These are phyloP conservation scores for Penicillium crustosum DNA, from an alignment of 2,329 filamentous ascomycete species.

Conservation along the genomic window DNA sequence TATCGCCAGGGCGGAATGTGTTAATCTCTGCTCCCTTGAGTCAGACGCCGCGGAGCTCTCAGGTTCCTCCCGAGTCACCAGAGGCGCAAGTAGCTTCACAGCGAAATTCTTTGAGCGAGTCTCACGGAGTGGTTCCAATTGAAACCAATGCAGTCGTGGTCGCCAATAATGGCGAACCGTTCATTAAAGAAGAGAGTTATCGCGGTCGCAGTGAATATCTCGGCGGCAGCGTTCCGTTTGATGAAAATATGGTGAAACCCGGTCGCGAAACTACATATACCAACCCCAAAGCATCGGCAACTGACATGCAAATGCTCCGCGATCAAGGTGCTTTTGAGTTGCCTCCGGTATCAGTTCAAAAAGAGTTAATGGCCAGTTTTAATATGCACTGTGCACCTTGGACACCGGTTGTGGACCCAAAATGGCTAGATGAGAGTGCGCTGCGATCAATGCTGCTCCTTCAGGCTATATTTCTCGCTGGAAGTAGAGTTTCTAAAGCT, in stretches of 20 bases:
- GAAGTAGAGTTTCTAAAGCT: conserved; percentile 39
- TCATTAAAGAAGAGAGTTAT: conserved; percentile 30
- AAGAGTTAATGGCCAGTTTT: conserved; percentile 42
- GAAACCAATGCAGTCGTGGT: background rate
- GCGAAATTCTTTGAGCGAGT: conserved; percentile 9
- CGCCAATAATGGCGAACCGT: conserved; percentile 17
- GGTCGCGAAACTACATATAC: conserved; percentile 26
- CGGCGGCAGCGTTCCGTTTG: conserved; percentile 27
- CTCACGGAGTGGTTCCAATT: conserved; percentile 5
- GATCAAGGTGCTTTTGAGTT: conserved; percentile 28
- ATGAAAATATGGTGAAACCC: conserved; percentile 32
- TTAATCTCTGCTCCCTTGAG: conserved; percentile 17
- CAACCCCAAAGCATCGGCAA: conserved; percentile 20
- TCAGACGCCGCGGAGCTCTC: conserved; percentile 27
- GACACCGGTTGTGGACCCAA: conserved; percentile 45
- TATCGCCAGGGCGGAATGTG: conserved; percentile 20
- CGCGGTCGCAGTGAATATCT: conserved; percentile 29
- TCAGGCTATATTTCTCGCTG: conserved; percentile 44
- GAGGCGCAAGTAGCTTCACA: conserved; percentile 1
- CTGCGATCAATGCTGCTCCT: conserved; percentile 29
- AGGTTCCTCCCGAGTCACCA: conserved; percentile 15
- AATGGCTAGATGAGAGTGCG: conserved; percentile 38
- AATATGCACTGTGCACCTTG: conserved; percentile 44
- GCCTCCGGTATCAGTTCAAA: conserved; percentile 31
- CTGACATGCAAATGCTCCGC: conserved; percentile 25